Evolutionary conservation across 805 yeast genomes (phyloP).

Genomic region (Myxozyma nipponensis): DNA sequence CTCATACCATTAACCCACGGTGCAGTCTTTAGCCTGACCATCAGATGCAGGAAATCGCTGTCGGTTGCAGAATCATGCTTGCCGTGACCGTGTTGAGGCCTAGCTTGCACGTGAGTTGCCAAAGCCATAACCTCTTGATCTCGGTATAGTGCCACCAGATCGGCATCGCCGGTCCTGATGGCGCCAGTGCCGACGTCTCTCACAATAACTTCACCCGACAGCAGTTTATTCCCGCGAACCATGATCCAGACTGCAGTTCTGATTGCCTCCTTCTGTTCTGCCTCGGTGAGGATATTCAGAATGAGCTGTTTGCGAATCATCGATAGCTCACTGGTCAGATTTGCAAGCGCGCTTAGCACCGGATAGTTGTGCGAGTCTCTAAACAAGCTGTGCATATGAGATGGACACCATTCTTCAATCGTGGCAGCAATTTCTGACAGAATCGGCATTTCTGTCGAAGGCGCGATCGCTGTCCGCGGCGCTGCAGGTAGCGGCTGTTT

Average conservation of each 20-base stretch:
- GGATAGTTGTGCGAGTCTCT: conserved; percentile 27
- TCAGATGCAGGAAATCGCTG: conserved; percentile 52
- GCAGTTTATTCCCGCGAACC: conserved; percentile 33
- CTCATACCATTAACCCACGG: conserved; percentile 37
- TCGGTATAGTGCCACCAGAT: conserved; percentile 58
- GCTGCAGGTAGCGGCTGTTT: conserved; percentile 22
- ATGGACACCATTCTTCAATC: conserved; percentile 35
- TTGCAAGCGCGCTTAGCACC: conserved; percentile 29
- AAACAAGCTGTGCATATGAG: conserved; percentile 32
- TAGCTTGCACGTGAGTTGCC: conserved; percentile 37
- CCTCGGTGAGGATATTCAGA: conserved; percentile 31
- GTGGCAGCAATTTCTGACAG: conserved; percentile 34
- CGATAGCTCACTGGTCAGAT: conserved; percentile 32
- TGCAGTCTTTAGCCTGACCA: conserved; percentile 66
- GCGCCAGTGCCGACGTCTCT: conserved; percentile 34
- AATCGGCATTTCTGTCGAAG: conserved; percentile 17
- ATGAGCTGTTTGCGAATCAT: conserved; percentile 32
- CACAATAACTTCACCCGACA: conserved; percentile 36
- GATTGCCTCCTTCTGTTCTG: conserved; percentile 32
- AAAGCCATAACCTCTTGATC: conserved; percentile 69
- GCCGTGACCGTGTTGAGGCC: conserved; percentile 1
- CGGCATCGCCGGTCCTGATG: conserved; percentile 31
- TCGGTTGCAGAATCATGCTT: not conserved
- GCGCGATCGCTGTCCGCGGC: conserved; percentile 7
- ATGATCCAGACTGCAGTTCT: conserved; percentile 35